A percentile compares a stretch with the other conserved stretches of the same genome.
Evolutionary conservation across 1,284 basidiomycete species (phyloP).

Genomic region (Trametes pubescens): DNA sequence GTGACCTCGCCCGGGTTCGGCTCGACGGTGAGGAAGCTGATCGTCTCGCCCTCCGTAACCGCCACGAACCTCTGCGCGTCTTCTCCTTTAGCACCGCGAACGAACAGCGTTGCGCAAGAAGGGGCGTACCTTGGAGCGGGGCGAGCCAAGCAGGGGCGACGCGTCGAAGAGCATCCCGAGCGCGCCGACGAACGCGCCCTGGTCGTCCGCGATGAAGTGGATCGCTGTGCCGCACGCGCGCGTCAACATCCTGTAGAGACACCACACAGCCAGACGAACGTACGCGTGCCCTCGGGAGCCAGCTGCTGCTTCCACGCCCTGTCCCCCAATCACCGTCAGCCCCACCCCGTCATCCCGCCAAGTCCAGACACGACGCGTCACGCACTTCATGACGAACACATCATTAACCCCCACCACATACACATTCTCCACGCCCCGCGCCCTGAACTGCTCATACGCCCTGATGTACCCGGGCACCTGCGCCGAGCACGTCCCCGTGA

Average conservation of each 20-base stretch:
- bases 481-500: conserved; percentile 58
- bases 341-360: conserved; percentile 5
- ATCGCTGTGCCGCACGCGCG: conserved; percentile 54
- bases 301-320: conserved; percentile 80
- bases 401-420: conserved; percentile 80
- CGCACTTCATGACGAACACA: conserved; percentile 68
- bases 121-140: conserved; percentile 68
- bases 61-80: conserved; percentile 61
- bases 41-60: conserved; percentile 62
- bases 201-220: conserved; percentile 75
- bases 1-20: conserved; percentile 61
- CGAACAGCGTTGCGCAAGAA: not conserved
- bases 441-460: conserved; percentile 67
- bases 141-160: conserved; percentile 63
- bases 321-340: too few species aligned
- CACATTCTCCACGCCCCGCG: conserved; percentile 73
- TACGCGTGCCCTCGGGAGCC: conserved; percentile 60
- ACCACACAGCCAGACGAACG: conserved; percentile 32
- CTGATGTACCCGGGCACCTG: conserved; percentile 76
- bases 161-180: conserved; percentile 76
- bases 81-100: not conserved
- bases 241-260: not conserved
- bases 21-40: conserved; percentile 67
- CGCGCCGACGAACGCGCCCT: conserved; percentile 60
- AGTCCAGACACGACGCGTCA: conserved; percentile 13